Evolutionary conservation across 2,329 filamentous ascomycete genomes (phyloP), one percentile per base, ranked within the genome.

Genomic region (Colletotrichum tabaci): DNA sequence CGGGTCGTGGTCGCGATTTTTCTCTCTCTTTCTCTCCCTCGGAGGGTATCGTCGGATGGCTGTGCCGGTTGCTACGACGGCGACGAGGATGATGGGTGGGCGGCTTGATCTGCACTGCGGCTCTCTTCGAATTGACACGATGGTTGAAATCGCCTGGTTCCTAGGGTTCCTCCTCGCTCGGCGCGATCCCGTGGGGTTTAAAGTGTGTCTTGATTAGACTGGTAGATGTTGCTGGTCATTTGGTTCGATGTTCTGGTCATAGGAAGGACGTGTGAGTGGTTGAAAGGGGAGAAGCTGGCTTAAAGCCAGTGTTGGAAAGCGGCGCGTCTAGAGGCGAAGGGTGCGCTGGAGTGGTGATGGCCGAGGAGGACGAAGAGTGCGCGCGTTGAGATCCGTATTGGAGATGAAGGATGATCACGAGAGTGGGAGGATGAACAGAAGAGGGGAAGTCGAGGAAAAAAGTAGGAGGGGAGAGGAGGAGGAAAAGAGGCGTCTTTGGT

Each of bases 121-220:
- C 66, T 77, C 77, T 80, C 78, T 79, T 50, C 52, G 75, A 77
- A 78, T 82, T 67, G 52, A 85, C 83, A 85, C 84, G 87, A 89
- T 88, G 83, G 86, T 89, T 89, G 88, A 89, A 85, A 88, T 88
- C 86, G 86, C 79, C 83, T 81, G 77, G 79, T 80, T 83, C 81
- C 57, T 63, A 47, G 21, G 63, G 61, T 65, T 74, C 69, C 72
- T 66, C 81, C 87, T 89, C 87, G 83, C 87, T 89, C 87, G 86
- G 84, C 87, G 86, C 87, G 85, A 86, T 90, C 88, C 88, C 90
- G 89, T 91, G 86, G 86, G 87, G 83, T 89, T 92, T 89, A 92
- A 91, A 92, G 90, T 87, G 89, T 91, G 89, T 87, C 88, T 86
- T 71, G 67, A 71, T 60, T 70, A 72, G 67, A 72, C 67, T 74